These are phyloP conservation scores for Globisporangium rhizosaccharum DNA, from an alignment of 352 stramenopile genomes.

Conservation along the genomic window DNA sequence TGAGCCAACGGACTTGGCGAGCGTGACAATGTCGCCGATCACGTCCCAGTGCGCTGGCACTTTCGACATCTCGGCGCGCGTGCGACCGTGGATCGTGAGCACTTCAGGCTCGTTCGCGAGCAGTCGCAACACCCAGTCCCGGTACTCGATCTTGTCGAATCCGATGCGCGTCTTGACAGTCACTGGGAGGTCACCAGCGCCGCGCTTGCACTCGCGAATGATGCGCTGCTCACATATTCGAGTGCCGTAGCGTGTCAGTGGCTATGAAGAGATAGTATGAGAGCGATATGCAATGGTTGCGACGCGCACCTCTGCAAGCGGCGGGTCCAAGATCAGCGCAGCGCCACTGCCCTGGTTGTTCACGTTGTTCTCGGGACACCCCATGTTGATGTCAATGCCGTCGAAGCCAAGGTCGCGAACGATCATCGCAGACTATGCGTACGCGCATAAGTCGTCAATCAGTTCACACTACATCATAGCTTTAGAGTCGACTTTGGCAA, in stretches of 20 bases:
- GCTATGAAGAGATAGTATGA: not conserved
- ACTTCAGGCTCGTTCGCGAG: slow-evolving; percentile 63
- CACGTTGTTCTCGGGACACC: slow-evolving; percentile 69
- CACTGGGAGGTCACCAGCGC: slow-evolving; percentile 55
- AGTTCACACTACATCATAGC: no score
- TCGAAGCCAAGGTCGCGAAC: slow-evolving; percentile 77
- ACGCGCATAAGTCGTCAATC: not conserved
- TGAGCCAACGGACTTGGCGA: slow-evolving; percentile 49
- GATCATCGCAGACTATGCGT: slow-evolving; percentile 57
- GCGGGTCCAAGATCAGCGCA: slow-evolving; percentile 56
- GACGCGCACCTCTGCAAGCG: slow-evolving; percentile 30
- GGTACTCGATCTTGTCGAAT: slow-evolving; percentile 72
- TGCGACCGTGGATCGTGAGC: slow-evolving; percentile 74
- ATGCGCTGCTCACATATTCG: slow-evolving; percentile 19
- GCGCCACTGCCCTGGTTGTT: slow-evolving; percentile 76
- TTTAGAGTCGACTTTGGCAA: no score
- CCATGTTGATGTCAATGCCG: slow-evolving; percentile 87
- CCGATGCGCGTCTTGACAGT: slow-evolving; percentile 80
- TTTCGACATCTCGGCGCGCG: slow-evolving; percentile 79
- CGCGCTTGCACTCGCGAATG: slow-evolving; percentile 60
- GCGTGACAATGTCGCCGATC: slow-evolving; percentile 60
- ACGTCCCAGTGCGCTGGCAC: slow-evolving; percentile 78
- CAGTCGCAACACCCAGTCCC: slow-evolving; percentile 70
- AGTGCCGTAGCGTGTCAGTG: not conserved
- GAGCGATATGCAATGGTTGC: not conserved